Evolutionary conservation across 768 basidiomycete species (phyloP).

Genomic region (Guyanaporus albipodus): DNA sequence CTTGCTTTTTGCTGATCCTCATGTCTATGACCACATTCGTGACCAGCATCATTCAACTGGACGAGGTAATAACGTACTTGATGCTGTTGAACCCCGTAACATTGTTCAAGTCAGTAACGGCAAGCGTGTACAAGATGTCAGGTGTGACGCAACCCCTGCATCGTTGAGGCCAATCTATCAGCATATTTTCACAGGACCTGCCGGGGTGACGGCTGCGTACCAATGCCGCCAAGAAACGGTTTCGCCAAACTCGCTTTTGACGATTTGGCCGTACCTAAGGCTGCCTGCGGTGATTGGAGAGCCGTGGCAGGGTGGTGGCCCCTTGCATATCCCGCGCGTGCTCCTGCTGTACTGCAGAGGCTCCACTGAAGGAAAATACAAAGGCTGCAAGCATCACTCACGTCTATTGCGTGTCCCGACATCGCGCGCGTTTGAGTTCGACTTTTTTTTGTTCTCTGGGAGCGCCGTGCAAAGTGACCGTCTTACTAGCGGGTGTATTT

Average conservation of each 20-base stretch:
- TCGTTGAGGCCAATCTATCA: constrained; percentile 7
- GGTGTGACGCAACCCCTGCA: constrained; percentile 70
- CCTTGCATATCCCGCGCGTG: constrained; percentile 64
- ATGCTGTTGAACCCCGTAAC: constrained; percentile 51
- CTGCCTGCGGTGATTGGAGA: constrained; percentile 49
- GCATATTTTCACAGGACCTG: constrained; percentile 15
- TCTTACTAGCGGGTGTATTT: constrained; percentile 14
- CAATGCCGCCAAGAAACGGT: constrained; percentile 76
- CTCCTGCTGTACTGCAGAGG: constrained; percentile 67
- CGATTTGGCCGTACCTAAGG: constrained; percentile 61
- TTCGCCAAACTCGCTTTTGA: constrained; percentile 48
- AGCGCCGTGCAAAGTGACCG: no score
- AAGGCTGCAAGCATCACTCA: constrained; percentile 9
- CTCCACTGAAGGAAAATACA: constrained; percentile 5
- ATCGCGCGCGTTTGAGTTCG: constrained; percentile 5
- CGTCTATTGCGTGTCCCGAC: constrained; percentile 31
- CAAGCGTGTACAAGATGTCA: constrained; percentile 49
- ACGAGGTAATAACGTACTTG: constrained; percentile 35
- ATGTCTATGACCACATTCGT: constrained; percentile 32
- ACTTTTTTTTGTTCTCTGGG: no score
- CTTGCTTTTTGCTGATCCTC: constrained; percentile 64
- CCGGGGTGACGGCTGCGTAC: constrained; percentile 35
- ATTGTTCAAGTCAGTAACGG: constrained; percentile 37
- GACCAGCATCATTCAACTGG: background rate
- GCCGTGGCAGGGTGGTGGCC: constrained; percentile 55